Evolutionary conservation across 2,329 filamentous ascomycete species (phyloP), one percentile per base, ranked within the genome.

Genomic region (Coleophoma eucalyptorum): DNA sequence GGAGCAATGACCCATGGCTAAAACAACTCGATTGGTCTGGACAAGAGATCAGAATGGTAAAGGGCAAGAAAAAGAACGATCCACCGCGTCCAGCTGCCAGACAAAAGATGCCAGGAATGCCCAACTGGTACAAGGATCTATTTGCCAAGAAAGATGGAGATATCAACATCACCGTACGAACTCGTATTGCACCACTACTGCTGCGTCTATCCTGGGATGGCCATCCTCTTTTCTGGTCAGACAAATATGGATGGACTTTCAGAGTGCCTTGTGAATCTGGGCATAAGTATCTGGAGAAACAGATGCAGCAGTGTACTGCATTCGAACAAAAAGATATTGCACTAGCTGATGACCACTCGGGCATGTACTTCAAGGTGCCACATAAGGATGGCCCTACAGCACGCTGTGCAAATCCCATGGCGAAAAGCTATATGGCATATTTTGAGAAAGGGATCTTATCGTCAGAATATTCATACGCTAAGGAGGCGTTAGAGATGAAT

Each of bases 401-500:
- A 13, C 80, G 94, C 51, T 97, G 94, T 68, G 81, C 80, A 2
- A 96, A 85, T 55, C 94, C 94, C 0, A 79, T 99, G 66, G 91
- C 94, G 7, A 99, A 99, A 69, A 82, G 88, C 11, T 99, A 97
- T 61, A 74, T 96, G 51, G 69, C 84, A 47, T 97, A 95, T 66
- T 97, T 99, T 62, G 94, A 99, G 62, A 89, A 88, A 34, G 93
- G 91, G 0, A 89, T 80, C 0, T 73, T 99, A 3, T 89, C 90
- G 0, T 97, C 93, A 0, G 87, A 96, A 67, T 97, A 87, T 62
- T 67, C 84, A 0, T 93, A 97, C 62, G 94, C 94, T 0, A 97
- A 95, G 64, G 91, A 96, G 67, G 94, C 95, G 0, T 74, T 99
- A 41, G 89, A 97, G 61, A 99, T 99, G 94, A 99, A 99, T 61